Base-by-base conservation (phyloP, 108 stramenopile genomes). In the Nitzschia sp. region DNA sequence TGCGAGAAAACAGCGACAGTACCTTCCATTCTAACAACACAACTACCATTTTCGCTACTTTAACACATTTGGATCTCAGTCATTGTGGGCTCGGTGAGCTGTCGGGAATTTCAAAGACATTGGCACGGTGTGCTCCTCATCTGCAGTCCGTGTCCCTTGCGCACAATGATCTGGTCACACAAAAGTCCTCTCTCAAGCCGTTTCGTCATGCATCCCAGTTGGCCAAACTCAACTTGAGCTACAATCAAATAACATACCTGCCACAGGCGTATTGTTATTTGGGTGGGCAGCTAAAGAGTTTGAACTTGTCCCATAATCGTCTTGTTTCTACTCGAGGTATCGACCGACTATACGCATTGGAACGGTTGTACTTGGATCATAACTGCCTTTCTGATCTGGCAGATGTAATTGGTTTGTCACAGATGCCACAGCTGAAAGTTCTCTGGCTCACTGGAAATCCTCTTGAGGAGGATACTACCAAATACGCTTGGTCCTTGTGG, bases 281-380 rank as follows among this genome's bases (percentile, higher is more conserved):
- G 57, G 90, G 93, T 6, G 90, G 65, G 0, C 64, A 94, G 57
- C 57, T 94, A 8, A 78, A 78, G 50, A 74, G 75, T 43, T 73
- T 94, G 26, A 65, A 82, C 14, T 61, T 94, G 51, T 73, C 86
- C 2, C 55, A 86, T 34, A 94, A 94, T 73, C 52, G 69, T 20
- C 60, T 94, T 52, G 50, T 53, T 19, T 66, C 81, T 10, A 54
- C 70, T 20, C 50, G 67, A 38, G 89, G 88, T 7, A 60, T 94
- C 7, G 93, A 90, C 51, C 79, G 84, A 14, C 54, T 91, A 37
- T 91, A 80, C 54, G 81, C 82, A 2, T 65, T 94, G 43, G 75
- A 83, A 72, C 52, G 60, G 9, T 65, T 94, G 42, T 68, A 57
- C 14, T 26, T 94, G 34, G 85, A 84, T 80, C 57, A 80, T 42